Percentiles rank a stretch among this genome's conserved stretches.
Conservation (phyloP, 1,284 basidiomycete species). For the Tilletia horrida region DNA sequence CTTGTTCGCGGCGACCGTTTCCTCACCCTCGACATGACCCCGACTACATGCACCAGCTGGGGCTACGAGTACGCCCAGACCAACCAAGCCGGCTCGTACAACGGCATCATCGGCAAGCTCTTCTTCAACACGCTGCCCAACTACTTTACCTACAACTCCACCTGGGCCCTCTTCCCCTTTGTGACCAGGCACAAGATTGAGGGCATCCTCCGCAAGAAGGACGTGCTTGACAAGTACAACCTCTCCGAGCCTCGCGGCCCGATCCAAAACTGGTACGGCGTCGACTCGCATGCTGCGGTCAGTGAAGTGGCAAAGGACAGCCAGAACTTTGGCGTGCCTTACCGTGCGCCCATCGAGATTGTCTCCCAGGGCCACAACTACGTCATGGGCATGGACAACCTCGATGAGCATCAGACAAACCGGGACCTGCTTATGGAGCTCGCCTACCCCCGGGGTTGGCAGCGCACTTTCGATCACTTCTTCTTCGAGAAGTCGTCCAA, state of each 20-base stretch:
- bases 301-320: background rate
- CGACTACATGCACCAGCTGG: conserved; percentile 67
- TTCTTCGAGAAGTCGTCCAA: background rate
- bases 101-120: conserved; percentile 13
- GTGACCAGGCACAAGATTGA: conserved; percentile 8
- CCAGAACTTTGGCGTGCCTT: background rate
- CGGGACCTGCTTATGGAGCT: background rate
- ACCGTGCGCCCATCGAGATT: conserved; percentile 1
- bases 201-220: background rate
- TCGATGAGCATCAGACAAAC: background rate
- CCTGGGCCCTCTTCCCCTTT: conserved; percentile 13
- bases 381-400: conserved; percentile 18
- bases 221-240: background rate
- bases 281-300: background rate
- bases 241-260: background rate
- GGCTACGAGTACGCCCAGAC: conserved; percentile 29
- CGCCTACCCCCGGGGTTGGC: background rate
- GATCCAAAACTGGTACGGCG: conserved; percentile 13
- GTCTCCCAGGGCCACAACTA: conserved; percentile 14
- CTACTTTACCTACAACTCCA: conserved; percentile 9
- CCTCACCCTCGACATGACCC: conserved; percentile 75
- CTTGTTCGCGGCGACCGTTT: conserved; percentile 78
- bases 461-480: background rate
- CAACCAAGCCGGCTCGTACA: conserved; percentile 10
- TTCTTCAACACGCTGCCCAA: conserved; percentile 16